Evolutionary conservation across 2,329 filamentous ascomycete species (phyloP).

Genomic region (Arthroderma uncinatum): DNA sequence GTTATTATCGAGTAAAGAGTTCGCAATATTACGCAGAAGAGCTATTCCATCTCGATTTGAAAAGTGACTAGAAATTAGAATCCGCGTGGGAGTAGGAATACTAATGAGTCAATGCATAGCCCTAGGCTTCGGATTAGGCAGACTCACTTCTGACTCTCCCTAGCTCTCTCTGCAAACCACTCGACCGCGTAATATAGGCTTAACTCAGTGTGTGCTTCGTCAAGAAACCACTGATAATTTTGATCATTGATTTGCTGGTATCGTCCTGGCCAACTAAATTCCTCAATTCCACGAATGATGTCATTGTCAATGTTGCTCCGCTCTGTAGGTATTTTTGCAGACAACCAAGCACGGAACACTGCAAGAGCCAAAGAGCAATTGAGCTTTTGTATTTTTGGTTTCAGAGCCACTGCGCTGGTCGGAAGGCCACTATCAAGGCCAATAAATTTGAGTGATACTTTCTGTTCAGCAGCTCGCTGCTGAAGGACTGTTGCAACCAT

Average conservation of each 20-base stretch:
- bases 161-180: constrained; percentile 22
- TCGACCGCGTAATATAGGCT: constrained; percentile 25
- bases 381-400: constrained; percentile 6
- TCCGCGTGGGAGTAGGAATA: background rate
- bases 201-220: constrained; percentile 32
- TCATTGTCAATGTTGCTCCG: constrained; percentile 12
- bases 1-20: constrained; percentile 14
- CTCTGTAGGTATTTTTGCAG: constrained; percentile 9
- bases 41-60: constrained; percentile 21
- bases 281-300: constrained; percentile 17
- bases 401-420: background rate
- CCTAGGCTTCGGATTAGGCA: background rate
- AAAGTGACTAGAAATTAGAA: constrained; percentile 26
- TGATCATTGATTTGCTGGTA: constrained; percentile 19
- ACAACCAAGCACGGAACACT: constrained; percentile 8
- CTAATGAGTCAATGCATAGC: constrained; percentile 2
- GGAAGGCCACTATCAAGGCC: constrained; percentile 29
- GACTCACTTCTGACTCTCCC: constrained; percentile 8
- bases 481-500: constrained; percentile 39
- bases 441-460: constrained; percentile 38
- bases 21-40: constrained; percentile 18
- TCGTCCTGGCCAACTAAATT: constrained; percentile 24
- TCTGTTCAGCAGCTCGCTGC: constrained; percentile 43
- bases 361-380: constrained; percentile 17
- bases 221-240: constrained; percentile 26